Conservation (phyloP, 2,329 filamentous ascomycete genomes). For the Xylaria polymorpha region DNA sequence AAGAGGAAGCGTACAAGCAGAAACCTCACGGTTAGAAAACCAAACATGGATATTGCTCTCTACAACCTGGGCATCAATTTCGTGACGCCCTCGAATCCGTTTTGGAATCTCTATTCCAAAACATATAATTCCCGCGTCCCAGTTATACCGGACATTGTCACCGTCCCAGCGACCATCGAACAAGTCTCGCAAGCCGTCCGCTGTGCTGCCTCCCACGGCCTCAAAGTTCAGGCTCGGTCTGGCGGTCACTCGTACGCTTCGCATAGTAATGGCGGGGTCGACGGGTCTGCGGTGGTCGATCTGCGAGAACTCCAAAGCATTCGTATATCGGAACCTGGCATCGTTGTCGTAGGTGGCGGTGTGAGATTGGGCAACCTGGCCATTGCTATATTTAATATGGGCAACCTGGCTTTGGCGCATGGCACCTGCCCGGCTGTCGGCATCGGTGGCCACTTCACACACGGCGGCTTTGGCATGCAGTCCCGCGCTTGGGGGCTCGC, state of each 20-base stretch:
- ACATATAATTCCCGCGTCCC: slow-evolving; percentile 46
- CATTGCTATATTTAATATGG: slow-evolving; percentile 50
- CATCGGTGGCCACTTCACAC: slow-evolving; percentile 58
- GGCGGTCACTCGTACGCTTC: slow-evolving; percentile 64
- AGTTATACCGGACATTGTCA: slow-evolving; percentile 40
- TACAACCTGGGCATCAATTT: slow-evolving; percentile 16
- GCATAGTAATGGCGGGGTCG: slow-evolving; percentile 53
- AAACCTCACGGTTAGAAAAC: not conserved
- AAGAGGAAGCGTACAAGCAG: not conserved
- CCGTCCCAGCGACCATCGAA: slow-evolving; percentile 42
- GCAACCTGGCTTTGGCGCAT: slow-evolving; percentile 55
- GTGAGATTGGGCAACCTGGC: slow-evolving; percentile 58
- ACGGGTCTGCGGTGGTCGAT: slow-evolving; percentile 53
- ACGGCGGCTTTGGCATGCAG: slow-evolving; percentile 58
- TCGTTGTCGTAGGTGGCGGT: slow-evolving; percentile 56
- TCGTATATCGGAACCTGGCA: slow-evolving; percentile 33
- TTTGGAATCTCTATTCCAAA: slow-evolving; percentile 40
- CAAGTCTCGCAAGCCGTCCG: slow-evolving; percentile 56
- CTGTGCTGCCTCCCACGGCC: slow-evolving; percentile 51
- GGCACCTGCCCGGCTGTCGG: slow-evolving; percentile 60
- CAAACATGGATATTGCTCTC: slow-evolving; percentile 10
- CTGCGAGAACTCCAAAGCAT: slow-evolving; percentile 49
- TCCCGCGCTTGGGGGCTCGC: slow-evolving; percentile 63
- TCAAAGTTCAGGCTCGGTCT: slow-evolving; percentile 61
- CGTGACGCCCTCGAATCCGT: slow-evolving; percentile 31